These are phyloP conservation scores for Trifolium fragiferum DNA, from an alignment of 306 rosid species.

Conservation along the genomic window DNA sequence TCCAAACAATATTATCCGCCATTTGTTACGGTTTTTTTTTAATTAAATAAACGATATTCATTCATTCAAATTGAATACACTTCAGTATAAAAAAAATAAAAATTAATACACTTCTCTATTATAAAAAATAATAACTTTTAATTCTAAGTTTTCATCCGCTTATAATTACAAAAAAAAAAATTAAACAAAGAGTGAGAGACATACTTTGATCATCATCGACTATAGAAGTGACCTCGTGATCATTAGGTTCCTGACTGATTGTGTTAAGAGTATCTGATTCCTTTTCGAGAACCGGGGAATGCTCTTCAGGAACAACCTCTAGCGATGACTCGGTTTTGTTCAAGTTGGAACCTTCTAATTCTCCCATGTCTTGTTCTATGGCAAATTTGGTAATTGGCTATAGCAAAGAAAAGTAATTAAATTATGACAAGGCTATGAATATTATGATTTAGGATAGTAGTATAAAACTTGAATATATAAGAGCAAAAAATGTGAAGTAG, in stretches of 20 bases:
- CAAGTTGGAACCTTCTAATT: conserved; percentile 40
- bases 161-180: too few relatives aligned
- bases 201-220: conserved; percentile 47
- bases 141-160: too few relatives aligned
- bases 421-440: conserved; percentile 1
- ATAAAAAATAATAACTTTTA: too few relatives aligned
- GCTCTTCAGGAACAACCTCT: conserved; percentile 18
- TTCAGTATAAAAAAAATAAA: too few relatives aligned
- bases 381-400: too few relatives aligned
- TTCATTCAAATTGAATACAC: too few relatives aligned
- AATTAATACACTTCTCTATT: too few relatives aligned
- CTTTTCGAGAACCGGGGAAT: conserved; percentile 1
- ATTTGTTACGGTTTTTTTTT: too few relatives aligned
- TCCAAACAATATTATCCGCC: too few relatives aligned
- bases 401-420: too few relatives aligned
- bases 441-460: background rate
- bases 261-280: conserved; percentile 20
- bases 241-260: conserved; percentile 36
- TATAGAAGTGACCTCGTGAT: conserved; percentile 36
- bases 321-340: conserved; percentile 36
- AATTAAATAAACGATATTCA: too few relatives aligned
- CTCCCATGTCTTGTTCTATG: conserved; percentile 55
- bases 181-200: background rate
- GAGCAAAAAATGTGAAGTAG: background rate
- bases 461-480: conserved; percentile 9